Evolutionary conservation across 176 grass and related monocot genomes (phyloP), one percentile per base, ranked within the genome.

Genomic region (Cenchrus americanus): DNA sequence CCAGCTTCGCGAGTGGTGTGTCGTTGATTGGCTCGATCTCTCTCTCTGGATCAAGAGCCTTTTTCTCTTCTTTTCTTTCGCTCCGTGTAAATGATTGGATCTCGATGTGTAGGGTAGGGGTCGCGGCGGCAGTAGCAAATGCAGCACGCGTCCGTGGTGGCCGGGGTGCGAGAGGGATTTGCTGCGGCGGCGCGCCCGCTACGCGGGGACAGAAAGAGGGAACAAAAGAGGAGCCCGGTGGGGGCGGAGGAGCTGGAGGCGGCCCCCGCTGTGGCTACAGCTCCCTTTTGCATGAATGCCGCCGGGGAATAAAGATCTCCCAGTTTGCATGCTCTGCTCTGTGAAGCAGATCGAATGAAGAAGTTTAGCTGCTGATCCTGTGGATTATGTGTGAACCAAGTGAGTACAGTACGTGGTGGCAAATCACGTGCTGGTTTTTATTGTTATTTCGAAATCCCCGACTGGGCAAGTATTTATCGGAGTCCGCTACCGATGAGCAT

Each of bases 141-240:
- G 22, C 59, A 62, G n/a, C 59, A 62, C 26, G 59, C 43, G 43
- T 60, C 8, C 23, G 23, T 26, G n/a, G 3, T 61, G 58, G 19
- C 9, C 27, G 27, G 55, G 37, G 21, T 13, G 66, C 63, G 75
- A 27, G 7, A 9, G 1, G 43, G 43, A 49, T 53, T 53, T 15
- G 5, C 14, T 53, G 51, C 51, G 47, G 47, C 7, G 7, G 43
- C 43, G 7, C 14, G 43, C 72, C 13, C 7, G 40, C 22, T 26
- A 40, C 12, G 76, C 76, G 62, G 76, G 22, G 76, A 65, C 60
- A 79, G 76, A 79, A 79, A 79, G 76, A 78, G 19, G 0, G 30
- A 78, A 78, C 60, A 78, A 78, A 63, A 62, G 76, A 48, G 8
- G 41, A n/a, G 47, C 5, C 42, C n/a, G 69, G 46, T 18, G 3